A percentile compares a stretch with the other conserved stretches of the same genome.
These are phyloP conservation scores for Capronia coronata DNA, from an alignment of 2,329 filamentous ascomycete species.

Conservation along the genomic window DNA sequence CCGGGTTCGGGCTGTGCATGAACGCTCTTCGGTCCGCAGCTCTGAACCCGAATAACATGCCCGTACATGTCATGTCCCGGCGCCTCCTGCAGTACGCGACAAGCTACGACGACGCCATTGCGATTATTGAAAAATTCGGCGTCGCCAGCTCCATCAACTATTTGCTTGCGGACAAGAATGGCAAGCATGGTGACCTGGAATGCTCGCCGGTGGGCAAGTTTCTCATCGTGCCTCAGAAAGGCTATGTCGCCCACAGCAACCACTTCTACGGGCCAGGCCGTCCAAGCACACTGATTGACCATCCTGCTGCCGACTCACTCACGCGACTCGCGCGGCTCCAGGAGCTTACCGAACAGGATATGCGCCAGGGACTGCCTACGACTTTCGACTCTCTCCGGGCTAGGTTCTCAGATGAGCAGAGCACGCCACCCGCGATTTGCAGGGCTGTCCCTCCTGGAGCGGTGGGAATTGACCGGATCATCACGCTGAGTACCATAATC, in stretches of 20 bases:
- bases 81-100: slow-evolving; percentile 13
- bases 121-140: slow-evolving; percentile 30
- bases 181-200: slow-evolving; percentile 1
- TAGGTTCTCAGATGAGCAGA: slow-evolving; percentile 7
- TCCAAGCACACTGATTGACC: slow-evolving; percentile 4
- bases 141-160: slow-evolving; percentile 5
- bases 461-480: slow-evolving; percentile 8
- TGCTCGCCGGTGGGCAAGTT: slow-evolving; percentile 4
- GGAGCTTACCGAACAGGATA: slow-evolving; percentile 51
- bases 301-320: slow-evolving; percentile 8
- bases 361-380: slow-evolving; percentile 29
- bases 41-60: slow-evolving; percentile 47
- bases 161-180: slow-evolving; percentile 1
- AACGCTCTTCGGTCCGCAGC: slow-evolving; percentile 57
- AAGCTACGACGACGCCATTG: slow-evolving; percentile 39
- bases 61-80: slow-evolving; percentile 57
- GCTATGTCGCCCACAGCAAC: slow-evolving; percentile 12
- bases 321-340: slow-evolving; percentile 31
- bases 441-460: slow-evolving; percentile 7
- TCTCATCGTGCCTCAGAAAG: background rate
- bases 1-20: slow-evolving; percentile 53
- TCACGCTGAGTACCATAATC: slow-evolving; percentile 6
- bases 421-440: slow-evolving; percentile 5
- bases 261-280: slow-evolving; percentile 10
- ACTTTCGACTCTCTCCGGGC: slow-evolving; percentile 4